Percentiles rank a stretch among this genome's conserved stretches.
These are phyloP conservation scores for Kodamaea fungicola DNA, from an alignment of 1,139 yeast genomes.

Conservation along the genomic window DNA sequence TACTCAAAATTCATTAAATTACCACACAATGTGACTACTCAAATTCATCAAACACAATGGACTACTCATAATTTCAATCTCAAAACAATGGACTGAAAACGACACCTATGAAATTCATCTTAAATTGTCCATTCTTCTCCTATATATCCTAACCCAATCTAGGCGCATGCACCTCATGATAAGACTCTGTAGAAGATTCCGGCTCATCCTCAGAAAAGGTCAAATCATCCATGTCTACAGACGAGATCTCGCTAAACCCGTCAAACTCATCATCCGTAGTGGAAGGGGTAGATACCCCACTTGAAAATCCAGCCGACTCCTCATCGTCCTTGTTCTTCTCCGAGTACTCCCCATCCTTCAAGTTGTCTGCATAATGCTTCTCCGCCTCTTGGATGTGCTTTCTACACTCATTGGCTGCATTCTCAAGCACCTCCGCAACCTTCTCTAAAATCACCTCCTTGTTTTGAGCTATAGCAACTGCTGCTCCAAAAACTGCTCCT, in stretches of 20 bases:
- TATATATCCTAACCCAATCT: background rate
- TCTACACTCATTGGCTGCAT: slow-evolving; percentile 35
- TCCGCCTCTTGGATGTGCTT: slow-evolving; percentile 23
- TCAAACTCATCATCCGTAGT: slow-evolving; percentile 10
- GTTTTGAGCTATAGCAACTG: slow-evolving; percentile 34
- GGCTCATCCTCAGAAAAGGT: slow-evolving; percentile 13
- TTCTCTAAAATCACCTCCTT: slow-evolving; percentile 30
- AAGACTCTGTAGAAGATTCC: slow-evolving; percentile 8
- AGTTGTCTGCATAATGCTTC: slow-evolving; percentile 25
- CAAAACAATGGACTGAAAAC: too few species aligned
- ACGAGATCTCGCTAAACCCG: background rate
- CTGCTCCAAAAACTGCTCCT: slow-evolving; percentile 40
- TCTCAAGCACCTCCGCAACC: slow-evolving; percentile 30
- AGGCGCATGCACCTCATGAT: slow-evolving; percentile 2
- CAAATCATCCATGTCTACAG: slow-evolving; percentile 3
- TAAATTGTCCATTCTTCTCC: too few species aligned
- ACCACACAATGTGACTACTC: too few species aligned
- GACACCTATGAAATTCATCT: too few species aligned
- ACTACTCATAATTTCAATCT: too few species aligned
- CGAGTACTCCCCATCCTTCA: slow-evolving; percentile 23
- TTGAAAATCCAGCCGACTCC: slow-evolving; percentile 5
- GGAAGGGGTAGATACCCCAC: slow-evolving; percentile 12
- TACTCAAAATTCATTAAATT: too few species aligned
- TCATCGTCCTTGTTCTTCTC: slow-evolving; percentile 5
- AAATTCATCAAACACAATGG: too few species aligned